Evolutionary conservation across 176 grass and related monocot species (phyloP).

Genomic region (Bothriochloa decipiens): DNA sequence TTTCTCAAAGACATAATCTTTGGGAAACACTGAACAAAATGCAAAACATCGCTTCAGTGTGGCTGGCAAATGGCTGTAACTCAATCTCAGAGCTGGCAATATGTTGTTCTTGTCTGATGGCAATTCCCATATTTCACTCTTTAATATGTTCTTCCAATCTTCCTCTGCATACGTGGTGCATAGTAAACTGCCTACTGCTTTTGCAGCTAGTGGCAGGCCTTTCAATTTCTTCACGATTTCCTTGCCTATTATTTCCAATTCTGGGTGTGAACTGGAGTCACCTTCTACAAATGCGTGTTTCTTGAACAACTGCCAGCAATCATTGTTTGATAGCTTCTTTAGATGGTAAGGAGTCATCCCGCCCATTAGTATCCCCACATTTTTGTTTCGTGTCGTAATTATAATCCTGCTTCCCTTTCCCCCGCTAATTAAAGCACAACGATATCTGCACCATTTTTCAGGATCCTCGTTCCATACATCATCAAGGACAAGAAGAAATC

Average conservation of each 20-base stretch:
- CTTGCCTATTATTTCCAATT: constrained; percentile 73
- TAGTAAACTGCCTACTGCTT: constrained; percentile 75
- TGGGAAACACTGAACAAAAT: constrained; percentile 79
- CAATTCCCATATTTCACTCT: constrained; percentile 81
- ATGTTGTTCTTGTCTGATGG: constrained; percentile 71
- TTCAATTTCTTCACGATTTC: constrained; percentile 83
- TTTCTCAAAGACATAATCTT: constrained; percentile 75
- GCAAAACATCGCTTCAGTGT: constrained; percentile 75
- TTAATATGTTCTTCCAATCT: constrained; percentile 67
- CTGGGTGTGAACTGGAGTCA: constrained; percentile 50
- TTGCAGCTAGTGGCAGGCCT: constrained; percentile 73
- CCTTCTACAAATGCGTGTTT: constrained; percentile 69
- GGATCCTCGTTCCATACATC: constrained; percentile 85
- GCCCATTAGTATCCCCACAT: constrained; percentile 62
- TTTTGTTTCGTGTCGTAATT: constrained; percentile 69
- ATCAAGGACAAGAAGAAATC: constrained; percentile 83
- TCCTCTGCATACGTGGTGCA: constrained; percentile 52
- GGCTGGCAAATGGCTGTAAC: constrained; percentile 71
- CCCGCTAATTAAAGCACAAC: constrained; percentile 46
- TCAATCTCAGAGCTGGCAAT: constrained; percentile 79
- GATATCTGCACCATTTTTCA: constrained; percentile 66
- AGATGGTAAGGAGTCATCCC: constrained; percentile 52
- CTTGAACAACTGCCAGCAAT: constrained; percentile 81
- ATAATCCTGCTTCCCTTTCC: constrained; percentile 63
- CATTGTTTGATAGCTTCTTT: constrained; percentile 60